These are phyloP conservation scores for Suillus luteus DNA, from an alignment of 768 basidiomycete species.

Conservation along the genomic window DNA sequence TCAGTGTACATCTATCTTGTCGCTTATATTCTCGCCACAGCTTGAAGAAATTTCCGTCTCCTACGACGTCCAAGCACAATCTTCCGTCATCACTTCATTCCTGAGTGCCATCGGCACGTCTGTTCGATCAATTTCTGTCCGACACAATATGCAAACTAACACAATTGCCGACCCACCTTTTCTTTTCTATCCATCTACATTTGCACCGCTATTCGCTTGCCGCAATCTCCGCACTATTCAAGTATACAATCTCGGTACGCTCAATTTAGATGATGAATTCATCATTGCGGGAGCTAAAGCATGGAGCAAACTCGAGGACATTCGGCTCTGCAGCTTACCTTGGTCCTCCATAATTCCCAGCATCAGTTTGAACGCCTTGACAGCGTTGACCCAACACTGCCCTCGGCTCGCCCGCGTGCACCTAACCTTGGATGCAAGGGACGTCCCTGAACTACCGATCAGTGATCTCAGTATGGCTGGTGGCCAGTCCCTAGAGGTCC, in stretches of 20 bases:
- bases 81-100: constrained; percentile 23
- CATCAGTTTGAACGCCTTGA: constrained; percentile 23
- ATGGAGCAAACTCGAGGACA: constrained; percentile 29
- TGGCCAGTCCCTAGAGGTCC: constrained; percentile 22
- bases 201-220: constrained; percentile 27
- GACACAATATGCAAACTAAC: constrained; percentile 27
- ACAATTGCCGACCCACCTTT: constrained; percentile 26
- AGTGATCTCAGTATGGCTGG: background rate
- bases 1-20: constrained; percentile 30
- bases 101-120: constrained; percentile 17
- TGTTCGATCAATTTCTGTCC: constrained; percentile 24
- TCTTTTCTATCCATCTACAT: constrained; percentile 26
- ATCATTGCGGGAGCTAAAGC: constrained; percentile 28
- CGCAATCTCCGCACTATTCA: constrained; percentile 22
- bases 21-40: constrained; percentile 25
- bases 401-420: constrained; percentile 20
- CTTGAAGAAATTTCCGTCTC: constrained; percentile 27
- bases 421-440: constrained; percentile 30
- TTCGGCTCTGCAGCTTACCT: constrained; percentile 31
- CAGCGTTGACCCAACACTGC: constrained; percentile 23
- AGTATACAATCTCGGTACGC: constrained; percentile 28
- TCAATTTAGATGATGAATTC: constrained; percentile 31
- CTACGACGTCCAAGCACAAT: constrained; percentile 31
- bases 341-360: constrained; percentile 19
- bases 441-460: background rate